Conservation (phyloP, 2,329 filamentous ascomycete species). For the Colletotrichum brevisporum region DNA sequence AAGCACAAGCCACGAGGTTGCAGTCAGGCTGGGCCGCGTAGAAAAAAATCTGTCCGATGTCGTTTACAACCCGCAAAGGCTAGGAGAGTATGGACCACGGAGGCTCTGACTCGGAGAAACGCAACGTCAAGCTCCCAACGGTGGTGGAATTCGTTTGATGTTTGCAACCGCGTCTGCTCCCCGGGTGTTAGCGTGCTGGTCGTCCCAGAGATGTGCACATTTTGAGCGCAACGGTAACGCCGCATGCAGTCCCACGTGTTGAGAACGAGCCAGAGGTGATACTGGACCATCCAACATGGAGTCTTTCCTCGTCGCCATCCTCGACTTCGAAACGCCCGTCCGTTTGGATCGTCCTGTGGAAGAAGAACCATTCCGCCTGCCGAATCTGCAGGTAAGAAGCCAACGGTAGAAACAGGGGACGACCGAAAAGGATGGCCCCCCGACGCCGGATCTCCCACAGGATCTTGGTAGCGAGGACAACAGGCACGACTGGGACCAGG, state of each 20-base stretch:
- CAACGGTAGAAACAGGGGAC: not conserved
- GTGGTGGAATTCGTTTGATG: slow-evolving; percentile 30
- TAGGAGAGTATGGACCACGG: not conserved
- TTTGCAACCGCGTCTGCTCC: slow-evolving; percentile 10
- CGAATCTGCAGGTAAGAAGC: not conserved
- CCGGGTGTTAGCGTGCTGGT: slow-evolving; percentile 2
- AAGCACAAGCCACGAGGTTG: slow-evolving; percentile 27
- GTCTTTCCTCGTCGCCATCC: not conserved
- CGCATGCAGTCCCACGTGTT: slow-evolving; percentile 17
- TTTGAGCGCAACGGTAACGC: slow-evolving; percentile 14
- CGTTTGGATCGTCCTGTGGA: not conserved
- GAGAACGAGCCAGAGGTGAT: not conserved
- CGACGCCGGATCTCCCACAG: slow-evolving; percentile 13
- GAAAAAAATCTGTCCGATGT: slow-evolving; percentile 21
- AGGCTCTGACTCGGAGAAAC: slow-evolving; percentile 32
- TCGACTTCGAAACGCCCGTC: slow-evolving; percentile 1
- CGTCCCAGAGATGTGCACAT: too few species aligned
- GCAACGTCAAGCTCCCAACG: slow-evolving; percentile 22
- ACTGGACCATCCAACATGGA: slow-evolving; percentile 13
- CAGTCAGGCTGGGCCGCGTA: slow-evolving; percentile 10
- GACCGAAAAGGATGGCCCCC: not conserved
- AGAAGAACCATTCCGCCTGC: not conserved
- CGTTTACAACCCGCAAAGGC: not conserved
- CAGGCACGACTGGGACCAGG: not conserved
- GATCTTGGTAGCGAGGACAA: slow-evolving; percentile 16